Evolutionary conservation across 1,284 basidiomycete genomes (phyloP).

Genomic region (Exobasidium rhododendri): DNA sequence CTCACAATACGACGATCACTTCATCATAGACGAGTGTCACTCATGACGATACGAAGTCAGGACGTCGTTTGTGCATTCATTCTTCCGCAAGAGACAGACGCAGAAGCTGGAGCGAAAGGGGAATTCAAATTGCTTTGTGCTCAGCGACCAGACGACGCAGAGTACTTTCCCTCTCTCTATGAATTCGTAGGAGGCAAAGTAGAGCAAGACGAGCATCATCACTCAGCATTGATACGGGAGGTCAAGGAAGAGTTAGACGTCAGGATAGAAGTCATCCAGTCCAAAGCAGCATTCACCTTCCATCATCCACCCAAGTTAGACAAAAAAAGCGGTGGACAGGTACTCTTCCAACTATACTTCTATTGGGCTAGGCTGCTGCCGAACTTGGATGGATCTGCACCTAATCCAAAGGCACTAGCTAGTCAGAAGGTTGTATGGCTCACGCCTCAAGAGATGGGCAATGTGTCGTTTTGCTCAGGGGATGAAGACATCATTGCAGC

Average conservation of each 20-base stretch:
- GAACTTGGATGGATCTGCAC: background rate
- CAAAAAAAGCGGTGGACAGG: background rate
- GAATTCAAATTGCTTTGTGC: background rate
- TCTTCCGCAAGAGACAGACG: background rate
- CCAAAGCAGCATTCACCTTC: background rate
- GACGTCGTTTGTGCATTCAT: slow-evolving; percentile 10
- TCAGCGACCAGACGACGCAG: slow-evolving; percentile 1
- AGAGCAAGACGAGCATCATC: slow-evolving; percentile 9
- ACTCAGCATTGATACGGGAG: slow-evolving; percentile 3
- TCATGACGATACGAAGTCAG: slow-evolving; percentile 6
- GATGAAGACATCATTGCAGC: slow-evolving; percentile 2
- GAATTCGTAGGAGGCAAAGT: slow-evolving; percentile 15
- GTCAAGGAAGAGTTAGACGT: slow-evolving; percentile 10
- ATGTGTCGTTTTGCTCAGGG: slow-evolving; percentile 7
- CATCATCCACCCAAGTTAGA: slow-evolving; percentile 2
- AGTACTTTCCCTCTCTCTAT: slow-evolving; percentile 9
- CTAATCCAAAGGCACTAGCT: background rate
- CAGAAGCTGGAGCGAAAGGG: background rate
- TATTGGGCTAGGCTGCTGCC: slow-evolving; percentile 2
- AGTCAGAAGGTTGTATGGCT: slow-evolving; percentile 6
- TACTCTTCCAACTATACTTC: slow-evolving; percentile 6
- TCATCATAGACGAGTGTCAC: no score
- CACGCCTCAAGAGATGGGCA: slow-evolving; percentile 3
- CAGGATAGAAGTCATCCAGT: background rate
- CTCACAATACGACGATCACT: no score